Evolutionary conservation across 805 yeast genomes (phyloP), one percentile per base, ranked within the genome.

Genomic region (Ogataea trehalophila): DNA sequence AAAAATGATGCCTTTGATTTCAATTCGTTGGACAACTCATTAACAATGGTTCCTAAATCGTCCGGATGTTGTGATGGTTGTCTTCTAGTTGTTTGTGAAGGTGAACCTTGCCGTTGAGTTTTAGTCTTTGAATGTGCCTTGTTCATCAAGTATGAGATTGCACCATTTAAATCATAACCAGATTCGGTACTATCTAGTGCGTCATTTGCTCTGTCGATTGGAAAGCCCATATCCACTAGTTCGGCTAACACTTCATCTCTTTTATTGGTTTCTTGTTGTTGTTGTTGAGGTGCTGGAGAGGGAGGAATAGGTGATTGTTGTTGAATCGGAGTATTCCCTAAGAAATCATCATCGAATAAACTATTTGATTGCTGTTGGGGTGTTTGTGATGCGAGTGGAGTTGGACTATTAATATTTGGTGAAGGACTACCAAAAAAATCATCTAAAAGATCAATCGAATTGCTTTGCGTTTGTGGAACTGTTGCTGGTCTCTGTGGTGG

Each of bases 141-240:
- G 40, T 69, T 73, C 85, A 87, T 83, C 34, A 87, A 70, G 53
- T 67, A 76, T 43, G 80, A 79, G 18, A 87, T 84, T 31, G 95
- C 90, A 22, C 70, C 74, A 48, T 83, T 78, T 8, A 87, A 69
- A 54, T 85, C 79, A 6, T 73, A 60, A 0, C 90, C 87, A 33
- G 67, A 58, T 1, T 59, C 62, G 0, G 83, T 78, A 41, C 70
- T 66, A 7, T 66, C 73, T 35, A 88, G 70, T 0, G 95, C 95
- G 2, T 67, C 65, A 23, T 72, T 74, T 5, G 94, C 81, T 44
- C 73, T 77, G 2, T 79, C 81, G 1, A 76, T 68, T 1, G 83
- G 65, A 57, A 88, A 88, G 2, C 96, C 96, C 80, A 88, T 88
- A 49, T 87, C 94, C 2, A 86, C 65, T 39, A 87, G 69, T 54